Conservation (phyloP, 768 basidiomycete species). For the Trametes gibbosa region DNA sequence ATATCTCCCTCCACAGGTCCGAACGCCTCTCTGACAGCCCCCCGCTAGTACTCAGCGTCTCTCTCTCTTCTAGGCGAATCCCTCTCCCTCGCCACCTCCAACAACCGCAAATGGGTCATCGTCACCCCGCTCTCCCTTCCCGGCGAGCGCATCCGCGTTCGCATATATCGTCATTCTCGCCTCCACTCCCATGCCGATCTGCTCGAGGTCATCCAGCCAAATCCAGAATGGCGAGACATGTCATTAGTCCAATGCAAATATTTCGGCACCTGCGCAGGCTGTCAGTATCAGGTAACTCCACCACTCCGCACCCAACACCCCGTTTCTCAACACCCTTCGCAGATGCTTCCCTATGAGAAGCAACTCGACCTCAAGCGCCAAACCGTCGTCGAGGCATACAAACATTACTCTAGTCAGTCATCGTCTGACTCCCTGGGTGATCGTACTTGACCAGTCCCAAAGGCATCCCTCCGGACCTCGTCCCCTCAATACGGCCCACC, state of each 20-base stretch:
- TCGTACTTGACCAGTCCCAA: too few relatives aligned
- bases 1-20: constrained; percentile 60
- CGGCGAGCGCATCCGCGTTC: constrained; percentile 72
- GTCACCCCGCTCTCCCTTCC: constrained; percentile 84
- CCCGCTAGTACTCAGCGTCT: not conserved
- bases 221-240: constrained; percentile 61
- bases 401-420: constrained; percentile 61
- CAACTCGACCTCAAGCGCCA: constrained; percentile 87
- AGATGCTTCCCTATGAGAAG: constrained; percentile 86
- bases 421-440: too few relatives aligned
- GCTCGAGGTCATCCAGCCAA: constrained; percentile 61
- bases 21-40: constrained; percentile 17
- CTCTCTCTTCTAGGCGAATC: constrained; percentile 53
- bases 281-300: constrained; percentile 80
- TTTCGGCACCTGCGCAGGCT: constrained; percentile 88
- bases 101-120: constrained; percentile 70
- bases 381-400: constrained; percentile 82
- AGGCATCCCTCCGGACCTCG: constrained; percentile 53
- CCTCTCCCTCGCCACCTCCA: constrained; percentile 50
- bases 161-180: constrained; percentile 67
- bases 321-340: not conserved
- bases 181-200: constrained; percentile 78
- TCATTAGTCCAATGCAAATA: constrained; percentile 74
- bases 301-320: not conserved
- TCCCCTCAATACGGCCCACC: constrained; percentile 71